Percentiles rank a stretch among this genome's conserved stretches.
These are phyloP conservation scores for Phaeodactylum tricornutum DNA, from an alignment of 108 stramenopile genomes.

Conservation along the genomic window DNA sequence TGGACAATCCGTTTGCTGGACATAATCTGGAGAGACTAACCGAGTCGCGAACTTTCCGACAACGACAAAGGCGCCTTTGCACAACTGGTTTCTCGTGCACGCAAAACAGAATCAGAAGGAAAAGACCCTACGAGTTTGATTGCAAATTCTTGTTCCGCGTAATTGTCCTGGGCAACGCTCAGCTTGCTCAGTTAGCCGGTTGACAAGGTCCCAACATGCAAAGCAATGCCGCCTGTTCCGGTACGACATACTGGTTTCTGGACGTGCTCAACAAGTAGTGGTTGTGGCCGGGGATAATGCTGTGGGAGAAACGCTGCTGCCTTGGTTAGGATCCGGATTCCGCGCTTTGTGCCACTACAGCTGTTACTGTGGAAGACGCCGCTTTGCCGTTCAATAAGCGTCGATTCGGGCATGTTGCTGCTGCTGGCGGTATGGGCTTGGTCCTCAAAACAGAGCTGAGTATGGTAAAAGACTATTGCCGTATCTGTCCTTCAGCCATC, in stretches of 20 bases:
- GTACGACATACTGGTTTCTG: conserved; percentile 89
- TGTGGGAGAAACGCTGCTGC: conserved; percentile 81
- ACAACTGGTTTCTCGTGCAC: conserved; percentile 52
- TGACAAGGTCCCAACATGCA: conserved; percentile 95
- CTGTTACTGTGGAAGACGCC: conserved; percentile 63
- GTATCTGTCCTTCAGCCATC: conserved; percentile 17
- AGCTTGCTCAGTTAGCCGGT: conserved; percentile 91
- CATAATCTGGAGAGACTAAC: no score
- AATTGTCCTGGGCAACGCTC: conserved; percentile 90
- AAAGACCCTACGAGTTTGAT: conserved; percentile 88
- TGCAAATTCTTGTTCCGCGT: conserved; percentile 97
- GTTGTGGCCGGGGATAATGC: conserved; percentile 94
- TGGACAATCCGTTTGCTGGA: no score
- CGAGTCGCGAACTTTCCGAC: conserved; percentile 59
- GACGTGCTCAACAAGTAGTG: conserved; percentile 88
- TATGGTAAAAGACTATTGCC: conserved; percentile 42
- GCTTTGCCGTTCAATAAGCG: conserved; percentile 89
- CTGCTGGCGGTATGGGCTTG: conserved; percentile 90
- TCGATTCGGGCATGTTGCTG: conserved; percentile 86
- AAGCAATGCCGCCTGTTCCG: conserved; percentile 96
- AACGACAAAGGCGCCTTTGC: conserved; percentile 82
- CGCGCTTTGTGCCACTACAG: conserved; percentile 84
- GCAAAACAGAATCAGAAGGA: conserved; percentile 29
- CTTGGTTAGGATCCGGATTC: conserved; percentile 93
- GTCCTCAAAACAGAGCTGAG: conserved; percentile 83